Base-by-base conservation (phyloP, 805 yeast genomes). In the Monosporozyma servazzii region DNA sequence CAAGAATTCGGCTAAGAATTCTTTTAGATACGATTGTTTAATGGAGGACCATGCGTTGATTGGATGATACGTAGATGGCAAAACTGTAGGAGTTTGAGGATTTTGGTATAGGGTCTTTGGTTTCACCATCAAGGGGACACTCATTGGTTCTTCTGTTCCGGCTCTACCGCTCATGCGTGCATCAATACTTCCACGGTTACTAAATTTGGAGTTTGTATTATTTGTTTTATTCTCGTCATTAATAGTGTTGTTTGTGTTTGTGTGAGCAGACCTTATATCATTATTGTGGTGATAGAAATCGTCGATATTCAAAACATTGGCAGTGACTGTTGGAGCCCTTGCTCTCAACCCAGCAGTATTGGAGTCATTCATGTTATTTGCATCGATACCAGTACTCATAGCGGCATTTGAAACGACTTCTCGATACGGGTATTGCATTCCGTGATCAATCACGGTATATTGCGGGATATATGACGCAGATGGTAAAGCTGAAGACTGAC, bases 1-100 rank as follows among this genome's bases (percentile, higher is more conserved):
- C 48, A 77, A 58, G 57, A 76, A 76, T 62, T 78, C 82, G 20
- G 81, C 80, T 37, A 76, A 54, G 47, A 73, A 73, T 55, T 76
- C 80, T 55, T 79, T 72, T 48, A 68, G 58, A 46, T 64, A 60
- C 2, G 54, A 48, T 51, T 69, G 67, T 50, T 71, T 69, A 8
- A 69, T 47, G 21, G 64, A 56, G 2, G 71, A 65, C 72, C 73
- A 69, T 47, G 52, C 58, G 48, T 65, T 58, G 37, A 67, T 67
- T 11, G 71, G 71, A 49, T 67, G 67, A 47, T 66, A 68, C 1
- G 71, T 65, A 15, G 68, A 64, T 3, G 71, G 71, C 48, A 68
- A 54, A 48, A 68, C 69, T 1, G 71, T 65, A 15, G 71, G 71
- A 1, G 71, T 68, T 51, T 62, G 66, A 9, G 71, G 71, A 52